Evolutionary conservation across 768 basidiomycete genomes (phyloP), one percentile per base, ranked within the genome.

Genomic region (Boletales sp.): DNA sequence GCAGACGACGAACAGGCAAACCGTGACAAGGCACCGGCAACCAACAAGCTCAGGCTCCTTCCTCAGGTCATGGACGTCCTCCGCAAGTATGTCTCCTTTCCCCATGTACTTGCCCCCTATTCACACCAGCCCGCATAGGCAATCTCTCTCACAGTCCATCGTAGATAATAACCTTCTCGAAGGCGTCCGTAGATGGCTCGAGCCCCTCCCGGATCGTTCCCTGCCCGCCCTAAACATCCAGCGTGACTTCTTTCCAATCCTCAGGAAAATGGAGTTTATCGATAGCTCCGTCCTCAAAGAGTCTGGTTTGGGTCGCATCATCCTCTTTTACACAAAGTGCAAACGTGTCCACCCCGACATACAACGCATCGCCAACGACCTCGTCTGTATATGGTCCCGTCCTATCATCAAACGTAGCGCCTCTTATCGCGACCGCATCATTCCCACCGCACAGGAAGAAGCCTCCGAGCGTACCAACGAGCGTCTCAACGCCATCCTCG

Each of bases 161-260:
- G 83, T 93, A 45, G 97, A 99, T 71, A 94, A 94, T 67, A 93
- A 94, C 55, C 81, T 98, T 37, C 76, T 99, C 27, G 89, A 92
- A 56, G 93, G 87, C 6, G 92, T 97, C 44, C 78, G 82, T 36
- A 75, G 82, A 34, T 99, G 92, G 91, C 82, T 99, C 3, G 97
- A 98, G 60, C 97, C 97, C 0, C 83, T 98, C 14, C 88, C 87
- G 0, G 92, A 97, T 71, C 82, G 82, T 47, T 94, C 94, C 1
- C 79, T 99, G 4, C 97, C 97, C 1, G 92, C 94, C 4, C 78
- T 98, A 46, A 95, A 94, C 68, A 97, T 99, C 61, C 97, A 97
- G 66, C 84, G 85, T 40, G 88, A 94, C 45, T 84, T 98, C 56
- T 92, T 98, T 70, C 78, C 81, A 30, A 79, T 86, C 46, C 74